Base-by-base conservation (phyloP, 2,329 filamentous ascomycete genomes). In the Sclerotinia spermophila region DNA sequence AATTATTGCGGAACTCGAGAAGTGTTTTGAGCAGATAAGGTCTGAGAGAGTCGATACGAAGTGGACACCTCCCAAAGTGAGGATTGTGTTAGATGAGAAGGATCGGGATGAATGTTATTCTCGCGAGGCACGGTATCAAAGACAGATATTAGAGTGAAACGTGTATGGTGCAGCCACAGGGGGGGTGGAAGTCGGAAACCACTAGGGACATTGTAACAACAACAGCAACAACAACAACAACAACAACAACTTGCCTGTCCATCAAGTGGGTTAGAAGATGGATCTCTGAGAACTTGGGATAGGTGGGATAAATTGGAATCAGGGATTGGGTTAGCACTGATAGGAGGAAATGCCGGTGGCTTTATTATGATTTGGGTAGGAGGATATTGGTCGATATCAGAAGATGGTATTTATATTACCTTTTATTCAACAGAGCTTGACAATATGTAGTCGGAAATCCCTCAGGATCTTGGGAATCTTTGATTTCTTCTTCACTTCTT, bases 401-500 rank as follows among this genome's bases (percentile, higher is more conserved):
- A 5, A 7, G 48, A 53, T 17, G 2, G 8, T n/a, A n/a, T n/a
- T 3, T 53, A 53, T 8, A 53, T 53, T 17, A 5, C n/a, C 13
- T 27, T 53, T 53, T 4, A 27, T 15, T 27, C 13, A 6, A 17
- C 17, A 51, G 13, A 7, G 1, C 1, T 27, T 27, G 21, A 51
- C 48, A 17, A 17, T 6, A 17, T 17, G 5, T 17, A 27, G 6
- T 7, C 2, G 13, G n/a, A 13, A 51, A 27, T 27, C 5, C 5
- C 17, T 51, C 1, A 5, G 13, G 27, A 27, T 27, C n/a, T 27
- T 6, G 3, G 4, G 13, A 3, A 8, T 51, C 4, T 15, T 15
- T 53, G 2, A 30, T 53, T 8, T 53, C 5, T 27, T 1, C 0
- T n/a, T 51, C 11, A 0, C 6, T n/a, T 0, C 13, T 6, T 15